phyloP scores from a whole-genome alignment of 164 flowering plant genomes.

The Hamamelis virginiana region DNA sequence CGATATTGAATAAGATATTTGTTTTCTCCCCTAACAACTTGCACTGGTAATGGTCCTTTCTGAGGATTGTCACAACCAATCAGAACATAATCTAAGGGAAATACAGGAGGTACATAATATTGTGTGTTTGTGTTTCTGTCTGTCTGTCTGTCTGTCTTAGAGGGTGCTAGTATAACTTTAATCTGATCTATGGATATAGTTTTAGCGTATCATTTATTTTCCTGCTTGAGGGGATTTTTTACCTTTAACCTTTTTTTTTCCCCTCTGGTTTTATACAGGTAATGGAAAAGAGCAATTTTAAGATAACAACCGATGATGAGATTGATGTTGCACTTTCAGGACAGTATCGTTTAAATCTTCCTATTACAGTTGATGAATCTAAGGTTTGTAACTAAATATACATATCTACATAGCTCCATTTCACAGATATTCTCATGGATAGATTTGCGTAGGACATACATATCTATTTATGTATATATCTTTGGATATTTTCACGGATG shows the following conservation, averaged over 20 bases:
- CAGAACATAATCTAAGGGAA: neutral
- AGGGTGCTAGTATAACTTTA: too few species aligned
- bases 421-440: neutral
- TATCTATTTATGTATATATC: neutral
- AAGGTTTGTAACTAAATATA: conserved; percentile 50
- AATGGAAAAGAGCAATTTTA: conserved; percentile 91
- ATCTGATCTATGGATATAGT: too few species aligned
- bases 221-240: neutral
- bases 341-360: conserved; percentile 94
- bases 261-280: conserved; percentile 38
- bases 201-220: neutral
- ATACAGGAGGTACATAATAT: too few species aligned
- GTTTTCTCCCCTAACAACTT: neutral
- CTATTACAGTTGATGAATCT: conserved; percentile 80
- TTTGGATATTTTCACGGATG: neutral
- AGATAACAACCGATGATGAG: conserved; percentile 70
- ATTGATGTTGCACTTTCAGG: conserved; percentile 82
- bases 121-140: neutral
- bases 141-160: neutral
- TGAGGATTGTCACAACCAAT: neutral
- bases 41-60: neutral
- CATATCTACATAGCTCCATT: neutral
- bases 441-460: neutral
- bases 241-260: neutral
- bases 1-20: neutral